Conservation (phyloP, 164 flowering plant genomes). For the Magnolia officinalis region DNA sequence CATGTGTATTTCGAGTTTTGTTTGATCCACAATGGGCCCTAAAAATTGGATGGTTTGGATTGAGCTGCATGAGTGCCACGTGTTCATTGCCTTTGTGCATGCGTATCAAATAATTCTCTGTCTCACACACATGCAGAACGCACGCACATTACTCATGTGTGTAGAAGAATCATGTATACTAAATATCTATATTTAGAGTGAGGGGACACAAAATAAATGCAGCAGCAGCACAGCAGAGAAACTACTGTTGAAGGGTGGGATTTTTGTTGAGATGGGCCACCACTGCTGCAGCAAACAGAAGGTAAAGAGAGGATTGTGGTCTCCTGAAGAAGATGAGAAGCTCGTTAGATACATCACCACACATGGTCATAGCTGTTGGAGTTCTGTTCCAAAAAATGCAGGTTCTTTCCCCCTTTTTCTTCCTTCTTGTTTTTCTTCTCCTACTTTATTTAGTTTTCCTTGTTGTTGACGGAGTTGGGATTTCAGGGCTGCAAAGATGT, state of each 20-base stretch:
- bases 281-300: slow-evolving; percentile 47
- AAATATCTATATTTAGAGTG: background rate
- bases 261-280: slow-evolving; percentile 29
- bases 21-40: background rate
- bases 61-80: background rate
- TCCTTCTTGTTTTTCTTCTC: background rate
- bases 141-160: too few species aligned
- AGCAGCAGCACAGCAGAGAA: background rate
- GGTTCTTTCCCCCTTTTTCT: slow-evolving; percentile 16
- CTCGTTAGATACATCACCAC: slow-evolving; percentile 32
- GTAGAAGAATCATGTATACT: background rate
- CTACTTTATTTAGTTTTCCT: background rate
- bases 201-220: slow-evolving; percentile 6
- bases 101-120: background rate
- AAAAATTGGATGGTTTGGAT: background rate
- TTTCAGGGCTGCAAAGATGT: slow-evolving; percentile 42
- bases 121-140: too few species aligned
- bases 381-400: slow-evolving; percentile 39
- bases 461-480: background rate
- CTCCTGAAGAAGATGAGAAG: slow-evolving; percentile 50
- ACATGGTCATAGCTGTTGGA: slow-evolving; percentile 48
- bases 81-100: background rate
- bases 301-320: slow-evolving; percentile 45
- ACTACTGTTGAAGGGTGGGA: slow-evolving; percentile 3
- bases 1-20: background rate